These are phyloP conservation scores for Zasmidium citrigriseum DNA, from an alignment of 2,329 filamentous ascomycete species.

Conservation along the genomic window DNA sequence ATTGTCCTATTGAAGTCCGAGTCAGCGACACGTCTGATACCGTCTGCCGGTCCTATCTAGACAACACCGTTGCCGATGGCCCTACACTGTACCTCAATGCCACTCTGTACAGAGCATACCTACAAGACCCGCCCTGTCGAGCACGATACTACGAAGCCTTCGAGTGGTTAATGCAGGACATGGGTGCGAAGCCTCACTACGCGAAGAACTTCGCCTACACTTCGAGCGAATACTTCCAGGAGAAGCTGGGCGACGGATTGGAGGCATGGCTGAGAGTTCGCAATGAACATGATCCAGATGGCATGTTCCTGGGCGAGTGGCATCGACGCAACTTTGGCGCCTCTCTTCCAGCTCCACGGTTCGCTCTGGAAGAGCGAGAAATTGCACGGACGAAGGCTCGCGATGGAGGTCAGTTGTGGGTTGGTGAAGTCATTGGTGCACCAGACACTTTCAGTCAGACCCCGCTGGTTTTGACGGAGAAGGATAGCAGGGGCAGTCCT, in stretches of 20 bases:
- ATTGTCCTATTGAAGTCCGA: conserved; percentile 90
- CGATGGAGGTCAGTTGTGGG: conserved; percentile 47
- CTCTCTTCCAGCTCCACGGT: conserved; percentile 29
- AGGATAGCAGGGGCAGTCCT: conserved; percentile 19
- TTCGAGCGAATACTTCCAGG: conserved; percentile 60
- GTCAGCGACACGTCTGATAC: conserved; percentile 67
- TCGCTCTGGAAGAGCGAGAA: conserved; percentile 49
- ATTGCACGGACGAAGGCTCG: conserved; percentile 35
- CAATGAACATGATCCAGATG: conserved; percentile 72
- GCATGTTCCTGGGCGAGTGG: conserved; percentile 91
- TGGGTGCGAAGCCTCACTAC: conserved; percentile 84
- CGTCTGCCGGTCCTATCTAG: conserved; percentile 62
- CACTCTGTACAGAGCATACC: conserved; percentile 82
- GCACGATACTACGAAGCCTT: conserved; percentile 84
- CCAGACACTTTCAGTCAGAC: conserved; percentile 32
- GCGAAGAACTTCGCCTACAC: conserved; percentile 81
- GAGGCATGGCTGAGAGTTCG: conserved; percentile 68
- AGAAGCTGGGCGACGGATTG: conserved; percentile 70
- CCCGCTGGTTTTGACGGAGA: conserved; percentile 22
- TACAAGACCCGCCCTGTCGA: conserved; percentile 72
- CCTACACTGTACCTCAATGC: conserved; percentile 88
- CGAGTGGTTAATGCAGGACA: conserved; percentile 84
- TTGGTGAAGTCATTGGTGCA: conserved; percentile 26
- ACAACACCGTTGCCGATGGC: conserved; percentile 67
- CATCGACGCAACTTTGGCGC: conserved; percentile 68